A percentile compares a stretch with the other conserved stretches of the same genome.
phyloP scores from a whole-genome alignment of 208 protist genomes.

The Trypanosoma caninum region DNA sequence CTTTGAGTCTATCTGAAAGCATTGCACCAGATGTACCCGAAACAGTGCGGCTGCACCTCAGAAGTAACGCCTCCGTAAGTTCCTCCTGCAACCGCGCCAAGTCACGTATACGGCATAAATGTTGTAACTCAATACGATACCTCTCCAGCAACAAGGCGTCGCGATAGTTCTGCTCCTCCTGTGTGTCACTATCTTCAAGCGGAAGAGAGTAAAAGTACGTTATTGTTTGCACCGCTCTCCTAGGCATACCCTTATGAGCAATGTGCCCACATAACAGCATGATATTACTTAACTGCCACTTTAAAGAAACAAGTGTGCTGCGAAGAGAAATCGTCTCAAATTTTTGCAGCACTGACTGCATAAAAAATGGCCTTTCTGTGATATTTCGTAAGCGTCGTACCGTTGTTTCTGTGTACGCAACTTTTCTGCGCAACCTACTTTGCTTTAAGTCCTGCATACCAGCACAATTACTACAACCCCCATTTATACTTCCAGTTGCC shows the following conservation, averaged over 20 bases:
- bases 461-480: too few species aligned
- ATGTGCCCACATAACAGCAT: conserved; percentile 66
- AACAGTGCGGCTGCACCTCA: neutral
- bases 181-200: conserved; percentile 16
- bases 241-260: conserved; percentile 59
- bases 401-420: conserved; percentile 40
- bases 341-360: conserved; percentile 57
- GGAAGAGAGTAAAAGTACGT: conserved; percentile 45
- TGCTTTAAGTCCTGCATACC: conserved; percentile 25
- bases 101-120: conserved; percentile 28
- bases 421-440: conserved; percentile 20
- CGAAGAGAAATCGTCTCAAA: conserved; percentile 70
- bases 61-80: conserved; percentile 27
- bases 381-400: conserved; percentile 74
- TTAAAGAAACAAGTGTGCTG: conserved; percentile 57
- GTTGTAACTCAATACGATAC: conserved; percentile 62
- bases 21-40: neutral
- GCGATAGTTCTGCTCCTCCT: conserved; percentile 31
- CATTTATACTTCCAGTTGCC: too few species aligned
- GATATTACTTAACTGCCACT: conserved; percentile 80
- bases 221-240: conserved; percentile 52
- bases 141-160: conserved; percentile 56
- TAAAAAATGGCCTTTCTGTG: conserved; percentile 51
- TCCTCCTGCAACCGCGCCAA: conserved; percentile 42
- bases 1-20: neutral